Base-by-base conservation (phyloP, 2,329 filamentous ascomycete species). In the Ophiostoma novo-ulmi region DNA sequence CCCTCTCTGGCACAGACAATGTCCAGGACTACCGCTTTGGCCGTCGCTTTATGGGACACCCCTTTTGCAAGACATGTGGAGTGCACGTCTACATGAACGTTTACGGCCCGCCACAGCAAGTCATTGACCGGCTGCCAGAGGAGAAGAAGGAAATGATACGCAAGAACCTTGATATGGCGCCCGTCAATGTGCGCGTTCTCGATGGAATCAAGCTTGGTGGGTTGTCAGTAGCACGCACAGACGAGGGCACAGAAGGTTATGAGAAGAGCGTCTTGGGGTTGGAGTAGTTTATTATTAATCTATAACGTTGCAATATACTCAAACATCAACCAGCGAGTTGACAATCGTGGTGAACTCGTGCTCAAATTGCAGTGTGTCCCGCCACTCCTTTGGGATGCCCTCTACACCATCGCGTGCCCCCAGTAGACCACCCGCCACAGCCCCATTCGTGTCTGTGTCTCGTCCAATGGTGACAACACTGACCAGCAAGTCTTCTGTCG, bases 391-490 rank as follows among this genome's bases (percentile, higher is more conserved):
- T 0, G 82, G 82, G n/a, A 84, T 79, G 5, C 76, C 79, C 1
- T 78, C 75, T 3, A 78, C 75, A 3, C 83, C 83, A 67, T 83
- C 81, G 36, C 81, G 75, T 1, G 82, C 82, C 0, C 82, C 82
- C 1, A 84, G 71, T 3, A 84, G 72, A 0, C 82, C 82, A 0
- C 82, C 82, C 0, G 82, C 81, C 61, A 84, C 79, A 0, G 82
- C 82, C 0, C 74, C 82, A 70, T 84, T 84, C 0, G 82, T 83
- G 72, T 84, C 83, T 0, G 81, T 81, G 70, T 84, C 82, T 20
- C 74, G 75, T 1, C 83, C 82, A 41, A 84, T 76, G 4, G 80
- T 74, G 8, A 84, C 80, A 26, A 84, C 79, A 73, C 84, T 81
- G 0, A 84, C 78, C 4, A 84, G 70, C 11, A 83, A 74, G n/a